Evolutionary conservation across 257 asterid species (phyloP).

Genomic region (Solanum phureja): DNA sequence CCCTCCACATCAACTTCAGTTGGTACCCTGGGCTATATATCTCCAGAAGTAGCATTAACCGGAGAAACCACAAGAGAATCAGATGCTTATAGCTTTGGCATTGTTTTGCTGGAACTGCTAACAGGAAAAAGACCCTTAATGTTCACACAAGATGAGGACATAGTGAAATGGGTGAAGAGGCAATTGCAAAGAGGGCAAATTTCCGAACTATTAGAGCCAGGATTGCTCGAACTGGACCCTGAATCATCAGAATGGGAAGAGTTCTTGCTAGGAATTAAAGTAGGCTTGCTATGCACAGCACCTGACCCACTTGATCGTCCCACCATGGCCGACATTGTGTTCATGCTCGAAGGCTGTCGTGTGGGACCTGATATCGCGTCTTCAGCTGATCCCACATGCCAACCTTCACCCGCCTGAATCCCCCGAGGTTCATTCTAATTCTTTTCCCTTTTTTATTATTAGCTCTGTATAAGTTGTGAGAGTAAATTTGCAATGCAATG

Average conservation of each 20-base stretch:
- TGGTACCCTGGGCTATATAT: conserved; percentile 51
- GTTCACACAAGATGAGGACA: conserved; percentile 63
- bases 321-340: conserved; percentile 58
- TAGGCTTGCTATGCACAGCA: conserved; percentile 67
- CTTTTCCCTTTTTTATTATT: background rate
- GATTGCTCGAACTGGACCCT: conserved; percentile 64
- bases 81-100: conserved; percentile 66
- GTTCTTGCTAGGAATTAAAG: conserved; percentile 66
- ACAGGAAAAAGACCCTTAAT: conserved; percentile 64
- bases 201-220: conserved; percentile 60
- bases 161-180: conserved; percentile 67
- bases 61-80: conserved; percentile 38
- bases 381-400: conserved; percentile 56
- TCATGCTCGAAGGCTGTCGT: conserved; percentile 78
- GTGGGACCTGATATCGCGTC: conserved; percentile 55
- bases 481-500: background rate
- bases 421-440: conserved; percentile 7
- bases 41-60: conserved; percentile 44
- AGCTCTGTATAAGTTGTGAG: background rate
- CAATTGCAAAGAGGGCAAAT: conserved; percentile 67
- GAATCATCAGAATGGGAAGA: conserved; percentile 86
- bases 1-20: conserved; percentile 43
- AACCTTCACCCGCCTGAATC: conserved; percentile 42
- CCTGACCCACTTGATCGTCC: conserved; percentile 62
- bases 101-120: conserved; percentile 49